Base-by-base conservation (phyloP, 2,329 filamentous ascomycete genomes). In the Microcyclospora tardicrescens region DNA sequence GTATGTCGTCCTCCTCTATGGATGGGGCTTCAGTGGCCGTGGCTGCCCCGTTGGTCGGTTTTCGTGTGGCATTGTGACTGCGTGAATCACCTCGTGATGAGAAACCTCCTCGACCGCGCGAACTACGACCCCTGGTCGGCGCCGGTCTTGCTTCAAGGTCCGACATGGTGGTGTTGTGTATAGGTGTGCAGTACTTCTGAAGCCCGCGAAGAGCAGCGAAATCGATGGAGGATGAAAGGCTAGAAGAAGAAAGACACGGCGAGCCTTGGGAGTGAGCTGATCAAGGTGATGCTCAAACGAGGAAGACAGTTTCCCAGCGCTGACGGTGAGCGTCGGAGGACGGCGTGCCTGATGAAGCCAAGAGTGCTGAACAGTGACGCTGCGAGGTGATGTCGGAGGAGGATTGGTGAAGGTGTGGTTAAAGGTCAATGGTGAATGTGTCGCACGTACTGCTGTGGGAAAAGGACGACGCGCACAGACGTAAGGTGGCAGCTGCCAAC, bases 111-210 rank as follows among this genome's bases (percentile, higher is more conserved):
- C 82, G 77, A 59, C 85, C 86, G 64, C 89, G 81, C 65, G 79
- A 81, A 69, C 84, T 85, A 76, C 91, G 82, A 68, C 89, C 87
- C 69, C 89, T 84, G 51, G 71, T 78, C 67, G 84, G 78, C 64
- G 79, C 74, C 62, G 82, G 75, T 74, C 87, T 77, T 67, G 81
- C 75, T 73, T 86, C 81, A 69, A 84, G 77, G 76, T 96, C 89
- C 75, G 91, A 93, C 91, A 96, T 96, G 69, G 62, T 66, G 49
- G 33, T 28, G 45, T 43, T 50, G 49, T 39, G 39, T 47, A 45
- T 45, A 40, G 24, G 28, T 49, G 37, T 35, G 37, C 4, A 32
- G 30, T 32, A 10, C 30, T 32, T 5, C 30, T n/a, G 30, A 5
- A 32, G 14, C 12, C 30, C 6, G 30, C 30, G 30, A 32, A 32